Evolutionary conservation across 768 basidiomycete species (phyloP), one percentile per base, ranked within the genome.

Genomic region (Suillus lakei): DNA sequence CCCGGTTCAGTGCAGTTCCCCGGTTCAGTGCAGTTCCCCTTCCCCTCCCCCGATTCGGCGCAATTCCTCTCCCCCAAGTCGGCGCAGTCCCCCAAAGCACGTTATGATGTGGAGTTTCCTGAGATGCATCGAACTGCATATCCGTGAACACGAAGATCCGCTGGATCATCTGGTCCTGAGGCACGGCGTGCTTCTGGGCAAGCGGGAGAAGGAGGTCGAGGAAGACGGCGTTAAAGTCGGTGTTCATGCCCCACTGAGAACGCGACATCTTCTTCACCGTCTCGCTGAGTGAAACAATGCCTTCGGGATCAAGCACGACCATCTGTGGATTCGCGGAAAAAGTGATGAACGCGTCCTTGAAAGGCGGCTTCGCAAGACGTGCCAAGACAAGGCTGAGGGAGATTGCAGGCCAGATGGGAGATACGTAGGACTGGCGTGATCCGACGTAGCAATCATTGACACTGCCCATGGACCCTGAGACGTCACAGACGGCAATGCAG

Each of bases 131-230:
- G 67, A 92, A 92, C 76, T 91, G 91, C 91, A 92, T 92, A 71
- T 92, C 90, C 3, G 86, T 85, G 73, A 93, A 92, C 50, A 92
- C 82, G 71, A 93, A 92, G 0, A 92, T 76, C 5, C 88, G 84
- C 78, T 90, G 88, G 77, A 92, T 84, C 90, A 92, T 91, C 55
- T 91, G 85, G 60, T 89, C 89, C 63, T 81, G 83, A 60, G 80
- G 78, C n/a, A 93, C 76, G 0, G 85, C 79, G 68, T 89, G 76
- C 72, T 80, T 69, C 64, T 85, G 69, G 8, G 90, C 90, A 9
- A 88, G 82, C 0, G 87, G 86, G 21, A 92, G 83, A 15, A 92
- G 78, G 39, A 92, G 82, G 18, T 86, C 75, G 51, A 85, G 71
- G 74, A 93, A 90, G 21, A 91, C 85, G 1, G 86, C 83, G 38